These are phyloP conservation scores for Arachis hypogaea DNA, from an alignment of 306 rosid genomes.

Conservation along the genomic window DNA sequence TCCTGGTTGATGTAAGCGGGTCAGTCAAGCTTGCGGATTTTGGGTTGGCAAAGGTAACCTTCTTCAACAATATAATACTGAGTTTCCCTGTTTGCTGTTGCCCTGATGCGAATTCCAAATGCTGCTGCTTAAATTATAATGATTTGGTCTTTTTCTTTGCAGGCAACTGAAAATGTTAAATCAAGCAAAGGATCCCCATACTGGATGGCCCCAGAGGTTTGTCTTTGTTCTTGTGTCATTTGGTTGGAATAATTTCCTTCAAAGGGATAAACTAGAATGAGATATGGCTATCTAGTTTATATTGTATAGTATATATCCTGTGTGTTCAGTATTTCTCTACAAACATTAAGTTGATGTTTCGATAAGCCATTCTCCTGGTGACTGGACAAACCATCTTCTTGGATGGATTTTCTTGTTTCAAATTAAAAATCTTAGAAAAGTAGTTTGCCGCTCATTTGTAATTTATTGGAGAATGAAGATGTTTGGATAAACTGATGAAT, in stretches of 20 bases:
- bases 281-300: conserved; percentile 25
- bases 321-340: not conserved
- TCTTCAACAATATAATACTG: conserved; percentile 20
- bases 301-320: not conserved
- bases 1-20: conserved; percentile 61
- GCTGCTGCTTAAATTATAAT: conserved; percentile 21
- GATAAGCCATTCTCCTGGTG: conserved; percentile 1
- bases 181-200: conserved; percentile 68
- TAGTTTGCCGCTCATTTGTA: conserved; percentile 13
- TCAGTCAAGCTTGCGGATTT: conserved; percentile 68
- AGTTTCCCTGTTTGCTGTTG: not conserved
- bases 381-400: conserved; percentile 7
- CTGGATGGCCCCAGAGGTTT: conserved; percentile 79
- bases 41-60: conserved; percentile 65
- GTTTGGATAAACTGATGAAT: conserved; percentile 1
- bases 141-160: conserved; percentile 38
- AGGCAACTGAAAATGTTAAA: conserved; percentile 63
- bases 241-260: conserved; percentile 31
- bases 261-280: conserved; percentile 30
- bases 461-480: conserved; percentile 16
- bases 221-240: conserved; percentile 34
- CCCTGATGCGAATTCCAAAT: conserved; percentile 4
- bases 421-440: conserved; percentile 17
- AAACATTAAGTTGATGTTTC: conserved; percentile 7
- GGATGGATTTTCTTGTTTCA: not conserved